phyloP scores from a whole-genome alignment of 2,329 filamentous ascomycete genomes.

The Didymellaceae sp. region DNA sequence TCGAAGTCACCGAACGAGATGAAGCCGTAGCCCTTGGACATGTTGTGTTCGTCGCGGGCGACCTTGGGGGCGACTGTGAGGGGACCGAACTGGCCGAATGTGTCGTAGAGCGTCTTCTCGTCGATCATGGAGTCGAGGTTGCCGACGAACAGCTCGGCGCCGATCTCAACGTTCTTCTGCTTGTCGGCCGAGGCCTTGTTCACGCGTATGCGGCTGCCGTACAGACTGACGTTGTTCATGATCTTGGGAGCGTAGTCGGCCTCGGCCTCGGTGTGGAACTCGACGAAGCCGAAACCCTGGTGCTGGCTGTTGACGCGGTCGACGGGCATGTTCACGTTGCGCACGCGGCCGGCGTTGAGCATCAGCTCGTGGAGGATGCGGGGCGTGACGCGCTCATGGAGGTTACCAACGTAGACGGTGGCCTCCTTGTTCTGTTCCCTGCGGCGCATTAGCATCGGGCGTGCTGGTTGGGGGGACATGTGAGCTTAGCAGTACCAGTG shows the following conservation, averaged over 20 bases:
- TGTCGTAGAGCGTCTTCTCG: conserved; percentile 95
- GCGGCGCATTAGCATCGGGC: conserved; percentile 23
- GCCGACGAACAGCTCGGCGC: conserved; percentile 94
- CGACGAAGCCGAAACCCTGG: conserved; percentile 98
- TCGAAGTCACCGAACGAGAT: conserved; percentile 94
- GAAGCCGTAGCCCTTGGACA: conserved; percentile 96
- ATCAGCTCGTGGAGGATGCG: conserved; percentile 96
- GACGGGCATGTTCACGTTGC: conserved; percentile 97
- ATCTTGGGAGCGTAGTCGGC: conserved; percentile 96
- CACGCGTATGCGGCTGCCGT: conserved; percentile 92
- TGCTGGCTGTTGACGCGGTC: conserved; percentile 96
- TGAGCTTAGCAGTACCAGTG: conserved; percentile 69
- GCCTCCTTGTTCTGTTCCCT: conserved; percentile 92
- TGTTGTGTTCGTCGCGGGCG: conserved; percentile 84
- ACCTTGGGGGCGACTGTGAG: conserved; percentile 84
- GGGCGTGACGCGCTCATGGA: conserved; percentile 93
- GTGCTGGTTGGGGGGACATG: neutral
- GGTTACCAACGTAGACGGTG: conserved; percentile 97
- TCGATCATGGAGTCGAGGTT: conserved; percentile 95
- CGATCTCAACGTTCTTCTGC: conserved; percentile 90
- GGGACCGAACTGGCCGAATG: conserved; percentile 88
- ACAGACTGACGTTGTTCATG: conserved; percentile 94
- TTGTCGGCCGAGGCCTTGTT: conserved; percentile 96
- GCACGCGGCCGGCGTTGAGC: conserved; percentile 95
- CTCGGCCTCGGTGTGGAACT: conserved; percentile 94